Percentiles rank a stretch among this genome's conserved stretches.
Evolutionary conservation across 257 asterid species (phyloP).

Genomic region (Gynochthodes officinalis): DNA sequence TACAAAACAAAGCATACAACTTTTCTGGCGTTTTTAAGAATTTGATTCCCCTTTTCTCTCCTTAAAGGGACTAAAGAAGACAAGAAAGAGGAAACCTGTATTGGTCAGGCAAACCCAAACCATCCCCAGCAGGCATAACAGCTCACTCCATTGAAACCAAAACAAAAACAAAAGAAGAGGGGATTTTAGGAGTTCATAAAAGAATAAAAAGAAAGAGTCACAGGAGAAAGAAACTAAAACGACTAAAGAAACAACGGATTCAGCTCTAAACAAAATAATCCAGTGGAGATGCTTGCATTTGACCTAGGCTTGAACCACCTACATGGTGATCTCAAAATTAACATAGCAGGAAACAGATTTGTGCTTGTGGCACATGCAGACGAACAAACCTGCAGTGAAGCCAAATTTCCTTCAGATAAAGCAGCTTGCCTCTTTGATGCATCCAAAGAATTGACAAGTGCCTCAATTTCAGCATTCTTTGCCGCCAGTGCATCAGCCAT

Average conservation of each 20-base stretch:
- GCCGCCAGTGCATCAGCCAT: conserved; percentile 91
- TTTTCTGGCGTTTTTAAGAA: not conserved
- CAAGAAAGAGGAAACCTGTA: not conserved
- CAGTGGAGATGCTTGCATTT: not conserved
- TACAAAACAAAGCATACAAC: not conserved
- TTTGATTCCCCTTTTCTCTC: not conserved
- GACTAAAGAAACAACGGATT: not conserved
- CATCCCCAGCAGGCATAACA: conserved; percentile 1
- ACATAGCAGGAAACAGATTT: conserved; percentile 3
- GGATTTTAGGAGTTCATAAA: not conserved
- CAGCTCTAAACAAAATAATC: not conserved
- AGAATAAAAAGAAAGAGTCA: not conserved
- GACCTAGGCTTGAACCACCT: not conserved
- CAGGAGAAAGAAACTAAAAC: no score
- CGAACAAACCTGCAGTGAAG: conserved; percentile 77
- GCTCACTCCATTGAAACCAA: not conserved
- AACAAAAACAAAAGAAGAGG: not conserved
- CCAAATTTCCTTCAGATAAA: conserved; percentile 83
- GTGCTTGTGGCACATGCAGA: not conserved
- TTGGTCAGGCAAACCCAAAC: not conserved
- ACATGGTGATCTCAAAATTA: not conserved
- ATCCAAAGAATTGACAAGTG: conserved; percentile 70
- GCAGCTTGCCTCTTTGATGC: conserved; percentile 90
- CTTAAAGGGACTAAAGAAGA: not conserved
- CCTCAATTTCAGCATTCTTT: conserved; percentile 94